These are phyloP conservation scores for Mycena galericulata DNA, from an alignment of 768 basidiomycete species.

Conservation along the genomic window DNA sequence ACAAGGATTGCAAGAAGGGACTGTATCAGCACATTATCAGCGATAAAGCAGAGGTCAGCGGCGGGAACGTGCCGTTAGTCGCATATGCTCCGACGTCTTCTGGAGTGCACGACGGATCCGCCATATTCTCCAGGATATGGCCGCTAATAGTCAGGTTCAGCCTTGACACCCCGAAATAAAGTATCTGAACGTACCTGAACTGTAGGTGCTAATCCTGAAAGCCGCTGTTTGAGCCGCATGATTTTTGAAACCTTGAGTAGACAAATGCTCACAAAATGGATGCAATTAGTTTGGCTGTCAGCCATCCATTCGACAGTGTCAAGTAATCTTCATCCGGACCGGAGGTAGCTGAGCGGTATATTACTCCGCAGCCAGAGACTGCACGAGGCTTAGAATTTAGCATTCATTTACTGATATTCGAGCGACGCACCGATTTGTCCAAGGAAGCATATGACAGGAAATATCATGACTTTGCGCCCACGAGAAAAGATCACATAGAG, in stretches of 20 bases:
- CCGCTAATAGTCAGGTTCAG: constrained; percentile 14
- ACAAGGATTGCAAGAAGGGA: constrained; percentile 27
- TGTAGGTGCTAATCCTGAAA: constrained; percentile 26
- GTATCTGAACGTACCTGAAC: constrained; percentile 17
- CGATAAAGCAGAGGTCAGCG: neutral
- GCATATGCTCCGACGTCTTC: constrained; percentile 13
- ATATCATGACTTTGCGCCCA: constrained; percentile 27
- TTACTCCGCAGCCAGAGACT: constrained; percentile 24
- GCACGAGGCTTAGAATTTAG: neutral
- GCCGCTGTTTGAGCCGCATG: neutral
- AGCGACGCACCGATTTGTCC: constrained; percentile 21
- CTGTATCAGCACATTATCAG: constrained; percentile 4
- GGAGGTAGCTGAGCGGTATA: constrained; percentile 18
- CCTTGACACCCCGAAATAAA: neutral
- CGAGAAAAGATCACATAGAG: constrained; percentile 26
- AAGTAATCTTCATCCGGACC: constrained; percentile 21
- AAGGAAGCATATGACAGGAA: constrained; percentile 17
- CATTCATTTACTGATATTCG: neutral
- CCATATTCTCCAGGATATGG: constrained; percentile 21
- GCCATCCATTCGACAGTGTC: constrained; percentile 26
- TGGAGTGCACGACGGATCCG: constrained; percentile 19
- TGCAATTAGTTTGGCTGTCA: constrained; percentile 22
- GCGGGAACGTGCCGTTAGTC: constrained; percentile 14
- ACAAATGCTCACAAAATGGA: constrained; percentile 25
- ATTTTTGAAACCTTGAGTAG: neutral